Base-by-base conservation (phyloP, 371 early-diverging fungal genomes). In the Actinomortierella ambigua region DNA sequence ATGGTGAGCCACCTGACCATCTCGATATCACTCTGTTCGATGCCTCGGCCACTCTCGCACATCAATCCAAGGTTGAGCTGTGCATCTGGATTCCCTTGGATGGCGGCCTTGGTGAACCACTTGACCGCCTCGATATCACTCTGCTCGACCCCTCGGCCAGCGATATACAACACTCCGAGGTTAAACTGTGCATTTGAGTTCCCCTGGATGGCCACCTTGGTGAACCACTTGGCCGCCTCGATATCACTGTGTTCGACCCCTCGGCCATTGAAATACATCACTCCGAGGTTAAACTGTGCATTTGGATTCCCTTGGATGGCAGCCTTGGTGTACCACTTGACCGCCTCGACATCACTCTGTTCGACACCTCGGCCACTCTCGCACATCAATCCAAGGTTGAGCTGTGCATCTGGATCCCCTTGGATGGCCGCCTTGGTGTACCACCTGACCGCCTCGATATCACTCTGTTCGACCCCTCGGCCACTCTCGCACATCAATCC, bases 401-500 rank as follows among this genome's bases (percentile, higher is more conserved):
- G 90, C 65, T 91, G 91, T 23, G 92, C 93, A 76, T 88, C 90
- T 39, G 88, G 85, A 75, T 92, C 91, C 5, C 93, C 94, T 52
- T 85, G 81, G 50, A 83, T 84, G 6, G 95, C 92, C 2, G 93
- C 80, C 34, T 79, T 63, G 17, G 65, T 65, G 75, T 91, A 95
- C 88, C 89, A 93, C 46, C 77, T 59, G 23, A 92, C 85, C 5
- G 94, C 94, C 43, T 84, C 79, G 2, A 64, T 51, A 11, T 87
- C 65, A 52, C 90, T 76, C 63, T 85, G 84, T 49, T 84, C 81
- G 6, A 90, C 85, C 24, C 92, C 93, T 53, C 88, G 79, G 40
- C 94, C 95, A 34, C 91, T 89, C 77, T 93, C 93, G 65, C 90
- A 92, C 58, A 91, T 90, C 67, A 91, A 88, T 0, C 90, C 94